Percentiles rank a stretch among this genome's conserved stretches.
Conservation (phyloP, 352 stramenopile genomes). For the Phytophthora pisi region DNA sequence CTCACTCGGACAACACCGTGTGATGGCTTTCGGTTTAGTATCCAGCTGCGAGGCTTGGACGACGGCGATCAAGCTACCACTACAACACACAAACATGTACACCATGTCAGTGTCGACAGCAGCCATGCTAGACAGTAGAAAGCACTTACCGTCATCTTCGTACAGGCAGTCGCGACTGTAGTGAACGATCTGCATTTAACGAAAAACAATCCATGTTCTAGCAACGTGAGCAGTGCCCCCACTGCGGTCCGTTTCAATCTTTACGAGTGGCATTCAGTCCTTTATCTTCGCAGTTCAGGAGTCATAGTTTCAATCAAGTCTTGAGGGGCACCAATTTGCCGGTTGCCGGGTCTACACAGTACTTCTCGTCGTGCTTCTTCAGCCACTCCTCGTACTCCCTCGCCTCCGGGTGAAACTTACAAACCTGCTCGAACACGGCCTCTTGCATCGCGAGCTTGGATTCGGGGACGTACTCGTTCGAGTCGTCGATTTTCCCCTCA, state of each 20-base stretch:
- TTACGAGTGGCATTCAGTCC: not conserved
- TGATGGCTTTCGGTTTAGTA: not conserved
- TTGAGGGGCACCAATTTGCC: conserved; percentile 63
- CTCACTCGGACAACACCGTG: not conserved
- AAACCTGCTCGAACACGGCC: conserved; percentile 83
- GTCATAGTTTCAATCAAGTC: conserved; percentile 8
- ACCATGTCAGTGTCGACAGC: not conserved
- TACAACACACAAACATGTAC: not conserved
- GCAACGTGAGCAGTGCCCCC: not conserved
- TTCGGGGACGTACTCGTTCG: conserved; percentile 68
- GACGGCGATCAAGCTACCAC: not conserved
- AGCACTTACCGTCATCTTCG: not conserved
- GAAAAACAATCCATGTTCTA: not conserved
- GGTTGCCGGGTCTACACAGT: conserved; percentile 55
- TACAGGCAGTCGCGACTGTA: not conserved
- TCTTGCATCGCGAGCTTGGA: conserved; percentile 74
- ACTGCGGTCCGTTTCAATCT: not conserved
- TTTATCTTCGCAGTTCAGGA: not conserved
- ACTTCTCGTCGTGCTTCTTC: conserved; percentile 67
- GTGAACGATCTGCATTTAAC: not conserved
- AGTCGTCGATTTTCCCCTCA: conserved; percentile 67
- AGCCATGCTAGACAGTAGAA: not conserved
- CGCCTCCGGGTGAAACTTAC: conserved; percentile 76
- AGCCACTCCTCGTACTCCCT: conserved; percentile 66
- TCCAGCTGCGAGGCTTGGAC: not conserved